Base-by-base conservation (phyloP, 208 protist species). In the Crithidia bombi region DNA sequence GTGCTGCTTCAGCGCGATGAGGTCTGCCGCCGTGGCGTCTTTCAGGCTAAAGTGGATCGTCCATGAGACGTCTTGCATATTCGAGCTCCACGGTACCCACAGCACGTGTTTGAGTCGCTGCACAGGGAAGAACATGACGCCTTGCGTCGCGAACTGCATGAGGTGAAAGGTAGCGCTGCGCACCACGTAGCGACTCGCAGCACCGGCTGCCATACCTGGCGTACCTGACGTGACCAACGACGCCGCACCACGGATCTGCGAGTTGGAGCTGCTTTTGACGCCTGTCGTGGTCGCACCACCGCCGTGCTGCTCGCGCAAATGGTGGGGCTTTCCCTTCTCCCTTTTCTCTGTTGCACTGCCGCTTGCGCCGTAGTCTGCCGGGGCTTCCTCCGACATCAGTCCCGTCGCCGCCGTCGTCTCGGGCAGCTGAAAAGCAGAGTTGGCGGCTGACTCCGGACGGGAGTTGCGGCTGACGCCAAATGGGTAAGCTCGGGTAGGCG, bases 81-180 rank as follows among this genome's bases (percentile, higher is more conserved):
- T 82, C 11, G 79, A 76, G 23, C 81, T 59, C 87, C 90, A 95
- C 17, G 82, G 76, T 56, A 88, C 74, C 70, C 78, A 88, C 9
- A 93, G 54, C 1, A 82, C 51, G 68, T 81, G 69, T 33, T 74
- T 81, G 12, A 85, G 47, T 11, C 72, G 79, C 62, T 90, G 85
- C 28, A 79, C 59, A 9, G 85, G 78, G 62, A 82, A 89, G 63
- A 93, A 90, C 56, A 90, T 82, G 17, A 86, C 72, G 5, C 77
- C 74, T 32, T 95, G 87, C 21, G 88, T 85, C 56, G 84, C 75
- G 68, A 86, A 90, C 57, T 90, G 79, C 87, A 95, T 89, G 30
- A 90, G 38, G 38, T 82, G 79, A 44, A 92, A 87, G 23, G 90
- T 85, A 26, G 75, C 78, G 32, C 76, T 85, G 52, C 79, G 62